Percentiles rank a stretch among this genome's conserved stretches.
Conservation (phyloP, 2,329 filamentous ascomycete genomes). For the Endoconidiophora polonica region DNA sequence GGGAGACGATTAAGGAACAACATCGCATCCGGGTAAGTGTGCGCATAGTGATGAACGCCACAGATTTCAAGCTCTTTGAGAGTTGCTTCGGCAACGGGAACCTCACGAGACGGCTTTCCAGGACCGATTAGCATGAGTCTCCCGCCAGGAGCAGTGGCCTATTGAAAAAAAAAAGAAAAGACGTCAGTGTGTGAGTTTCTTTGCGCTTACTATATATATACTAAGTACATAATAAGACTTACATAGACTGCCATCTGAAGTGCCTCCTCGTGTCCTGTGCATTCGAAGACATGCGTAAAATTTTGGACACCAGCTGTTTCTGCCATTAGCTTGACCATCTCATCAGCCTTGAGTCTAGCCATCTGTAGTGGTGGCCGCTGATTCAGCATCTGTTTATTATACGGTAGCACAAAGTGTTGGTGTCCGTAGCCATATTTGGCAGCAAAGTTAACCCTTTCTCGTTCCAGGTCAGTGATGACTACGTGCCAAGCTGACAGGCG, state of each 20-base stretch:
- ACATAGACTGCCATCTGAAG: slow-evolving; percentile 59
- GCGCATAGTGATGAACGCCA: slow-evolving; percentile 57
- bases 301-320: slow-evolving; percentile 30
- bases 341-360: too few species aligned
- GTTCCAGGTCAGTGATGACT: slow-evolving; percentile 30
- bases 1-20: slow-evolving; percentile 4
- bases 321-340: too few species aligned
- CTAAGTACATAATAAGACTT: slow-evolving; percentile 15
- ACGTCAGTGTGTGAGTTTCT: too few species aligned
- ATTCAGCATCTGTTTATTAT: too few species aligned
- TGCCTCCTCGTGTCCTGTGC: slow-evolving; percentile 62
- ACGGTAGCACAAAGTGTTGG: too few species aligned
- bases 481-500: slow-evolving; percentile 29
- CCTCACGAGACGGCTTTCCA: slow-evolving; percentile 52
- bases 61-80: slow-evolving; percentile 55
- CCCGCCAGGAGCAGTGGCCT: slow-evolving; percentile 48
- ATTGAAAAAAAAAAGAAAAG: not conserved
- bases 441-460: slow-evolving; percentile 35
- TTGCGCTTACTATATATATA: too few species aligned
- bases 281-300: slow-evolving; percentile 56
- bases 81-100: slow-evolving; percentile 52
- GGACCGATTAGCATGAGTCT: slow-evolving; percentile 56
- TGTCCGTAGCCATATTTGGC: slow-evolving; percentile 15
- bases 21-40: slow-evolving; percentile 48
- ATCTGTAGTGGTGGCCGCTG: too few species aligned